Evolutionary conservation across 1,284 basidiomycete species (phyloP).

Genomic region (Gymnopus androsaceus): DNA sequence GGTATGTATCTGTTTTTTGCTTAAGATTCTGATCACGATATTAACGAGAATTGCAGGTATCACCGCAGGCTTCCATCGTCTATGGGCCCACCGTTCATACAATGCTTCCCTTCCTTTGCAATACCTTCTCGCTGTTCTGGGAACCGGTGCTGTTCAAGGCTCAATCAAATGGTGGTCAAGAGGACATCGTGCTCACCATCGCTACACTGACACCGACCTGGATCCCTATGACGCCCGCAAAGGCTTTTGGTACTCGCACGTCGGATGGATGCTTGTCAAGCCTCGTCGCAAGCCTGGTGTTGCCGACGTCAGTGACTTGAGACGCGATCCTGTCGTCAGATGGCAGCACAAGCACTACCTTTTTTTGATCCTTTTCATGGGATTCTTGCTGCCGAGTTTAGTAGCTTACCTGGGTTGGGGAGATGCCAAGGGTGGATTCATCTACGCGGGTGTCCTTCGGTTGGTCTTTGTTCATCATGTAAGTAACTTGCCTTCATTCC

Average conservation of each 20-base stretch:
- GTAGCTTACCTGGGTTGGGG: slow-evolving; percentile 84
- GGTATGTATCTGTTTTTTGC: slow-evolving; percentile 43
- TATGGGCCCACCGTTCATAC: slow-evolving; percentile 92
- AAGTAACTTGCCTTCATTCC: slow-evolving; percentile 28
- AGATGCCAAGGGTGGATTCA: slow-evolving; percentile 82
- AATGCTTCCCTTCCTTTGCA: slow-evolving; percentile 84
- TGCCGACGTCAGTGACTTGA: slow-evolving; percentile 86
- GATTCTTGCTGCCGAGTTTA: slow-evolving; percentile 72
- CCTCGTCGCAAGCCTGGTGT: slow-evolving; percentile 86
- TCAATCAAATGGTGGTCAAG: slow-evolving; percentile 96
- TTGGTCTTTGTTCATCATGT: slow-evolving; percentile 90
- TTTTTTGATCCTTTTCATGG: slow-evolving; percentile 70
- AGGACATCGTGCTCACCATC: slow-evolving; percentile 90
- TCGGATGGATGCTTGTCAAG: slow-evolving; percentile 94
- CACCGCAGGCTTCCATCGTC: slow-evolving; percentile 85
- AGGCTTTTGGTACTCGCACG: slow-evolving; percentile 79
- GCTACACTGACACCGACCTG: slow-evolving; percentile 94
- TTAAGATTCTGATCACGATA: not conserved
- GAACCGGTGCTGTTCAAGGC: slow-evolving; percentile 87
- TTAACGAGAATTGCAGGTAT: slow-evolving; percentile 47
- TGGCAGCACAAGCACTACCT: slow-evolving; percentile 91
- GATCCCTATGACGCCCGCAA: slow-evolving; percentile 92
- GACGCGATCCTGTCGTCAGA: slow-evolving; percentile 72
- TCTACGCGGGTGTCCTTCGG: slow-evolving; percentile 84
- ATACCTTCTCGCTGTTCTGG: slow-evolving; percentile 76